Base-by-base conservation (phyloP, 2,329 filamentous ascomycete genomes). In the Sclerotinia sclerotiorum region DNA sequence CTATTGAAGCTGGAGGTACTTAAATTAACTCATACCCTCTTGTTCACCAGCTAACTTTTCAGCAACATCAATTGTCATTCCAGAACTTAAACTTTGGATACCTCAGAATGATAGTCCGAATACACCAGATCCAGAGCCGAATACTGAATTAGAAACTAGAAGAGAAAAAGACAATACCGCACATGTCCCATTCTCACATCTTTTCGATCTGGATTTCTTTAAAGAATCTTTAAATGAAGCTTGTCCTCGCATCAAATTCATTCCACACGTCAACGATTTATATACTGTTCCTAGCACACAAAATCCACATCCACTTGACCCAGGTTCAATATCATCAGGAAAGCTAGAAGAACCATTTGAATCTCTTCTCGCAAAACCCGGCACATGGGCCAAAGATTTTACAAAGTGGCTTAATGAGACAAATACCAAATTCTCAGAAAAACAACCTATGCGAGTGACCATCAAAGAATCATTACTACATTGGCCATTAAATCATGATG, bases 1-100 rank as follows among this genome's bases (percentile, higher is more conserved):
- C 79, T 5, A 80, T 81, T 51, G 74, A 76, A 63, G 79, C 74
- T 42, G 80, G 79, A 17, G 79, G 73, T 55, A 55, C 17, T 48
- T 21, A 74, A 5, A 7, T 74, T 0, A 3, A 15, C 39, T 6
- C 7, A 29, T 17, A 1, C 11, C 7, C 4, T 4, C 27, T 2
- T 42, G 17, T 32, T n/a, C 54, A n/a, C 3, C 17, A 11, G 29
- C 64, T 66, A 66, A 64, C 52, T 29, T 51, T n/a, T 27, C 13
- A 68, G 66, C 66, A 39, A 68, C 66, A 21, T 46, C 58, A 39
- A 64, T 68, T 11, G 51, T 68, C 24, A 51, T 68, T 21, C 66
- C 66, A 3, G 66, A 65, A 51, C 24, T 68, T 15, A 68, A 65
- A 65, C 44, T 64, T 29, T 55, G 64, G 51, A 61, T 55, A 10